A percentile compares a stretch with the other conserved stretches of the same genome.
Conservation (phyloP, 306 rosid species). For the cucumber (Cucumis sativus) region DNA sequence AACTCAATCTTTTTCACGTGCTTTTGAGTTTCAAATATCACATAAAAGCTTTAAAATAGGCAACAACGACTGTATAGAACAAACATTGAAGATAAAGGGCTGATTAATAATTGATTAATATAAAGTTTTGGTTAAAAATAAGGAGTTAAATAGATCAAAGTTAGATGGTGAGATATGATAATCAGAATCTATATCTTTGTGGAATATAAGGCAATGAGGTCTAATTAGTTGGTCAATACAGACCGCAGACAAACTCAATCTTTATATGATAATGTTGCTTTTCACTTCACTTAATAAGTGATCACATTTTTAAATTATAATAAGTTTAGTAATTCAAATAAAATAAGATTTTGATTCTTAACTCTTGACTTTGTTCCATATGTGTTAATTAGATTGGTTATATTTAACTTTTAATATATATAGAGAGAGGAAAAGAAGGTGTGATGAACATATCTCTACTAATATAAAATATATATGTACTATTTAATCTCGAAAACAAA, state of each 20-base stretch:
- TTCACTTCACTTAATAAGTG: not conserved
- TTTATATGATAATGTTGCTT: not conserved
- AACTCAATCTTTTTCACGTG: constrained; percentile 1
- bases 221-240: not conserved
- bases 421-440: no score
- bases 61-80: no score
- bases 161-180: constrained; percentile 1
- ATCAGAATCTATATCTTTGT: not conserved
- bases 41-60: not conserved
- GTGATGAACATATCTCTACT: no score
- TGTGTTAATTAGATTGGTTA: no score
- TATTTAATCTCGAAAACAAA: no score
- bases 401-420: no score
- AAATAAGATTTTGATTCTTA: not conserved
- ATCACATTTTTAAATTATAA: not conserved
- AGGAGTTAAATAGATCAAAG: not conserved
- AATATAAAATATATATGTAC: no score
- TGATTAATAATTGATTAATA: not conserved
- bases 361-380: no score
- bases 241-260: constrained; percentile 5
- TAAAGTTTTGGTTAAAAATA: not conserved
- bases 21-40: not conserved
- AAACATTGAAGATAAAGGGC: not conserved
- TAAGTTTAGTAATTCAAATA: not conserved
- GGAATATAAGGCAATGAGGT: not conserved